Conservation (phyloP, 768 basidiomycete genomes). For the Chalciporus sphaerocephalus region DNA sequence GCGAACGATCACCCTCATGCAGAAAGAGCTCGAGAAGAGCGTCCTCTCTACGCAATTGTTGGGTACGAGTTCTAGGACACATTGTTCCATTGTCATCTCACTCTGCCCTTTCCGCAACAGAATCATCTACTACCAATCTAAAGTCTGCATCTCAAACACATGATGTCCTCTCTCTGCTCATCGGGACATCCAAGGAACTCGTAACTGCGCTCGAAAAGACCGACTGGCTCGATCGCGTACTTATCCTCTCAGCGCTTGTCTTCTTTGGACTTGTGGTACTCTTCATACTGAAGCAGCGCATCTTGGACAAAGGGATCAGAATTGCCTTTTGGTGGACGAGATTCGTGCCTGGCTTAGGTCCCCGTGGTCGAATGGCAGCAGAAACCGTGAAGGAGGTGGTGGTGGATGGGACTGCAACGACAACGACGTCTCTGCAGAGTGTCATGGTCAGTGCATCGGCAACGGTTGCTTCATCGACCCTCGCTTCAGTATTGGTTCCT, state of each 20-base stretch:
- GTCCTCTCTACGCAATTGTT: conserved; percentile 84
- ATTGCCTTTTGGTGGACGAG: conserved; percentile 88
- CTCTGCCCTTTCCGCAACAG: conserved; percentile 34
- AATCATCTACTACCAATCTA: conserved; percentile 75
- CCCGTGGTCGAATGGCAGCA: conserved; percentile 2
- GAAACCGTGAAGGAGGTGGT: conserved; percentile 8
- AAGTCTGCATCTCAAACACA: conserved; percentile 71
- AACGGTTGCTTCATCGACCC: conserved; percentile 5
- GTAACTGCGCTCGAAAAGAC: conserved; percentile 85
- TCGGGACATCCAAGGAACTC: conserved; percentile 78
- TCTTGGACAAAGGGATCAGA: conserved; percentile 73
- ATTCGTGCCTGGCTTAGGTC: conserved; percentile 47
- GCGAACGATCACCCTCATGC: conserved; percentile 82
- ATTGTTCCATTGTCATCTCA: background rate
- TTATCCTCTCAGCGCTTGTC: conserved; percentile 72
- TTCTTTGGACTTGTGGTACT: conserved; percentile 84
- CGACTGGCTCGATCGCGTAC: conserved; percentile 86
- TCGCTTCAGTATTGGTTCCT: conserved; percentile 10
- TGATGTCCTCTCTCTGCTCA: conserved; percentile 63
- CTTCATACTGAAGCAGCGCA: conserved; percentile 84
- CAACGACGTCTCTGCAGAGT: conserved; percentile 7
- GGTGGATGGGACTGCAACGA: background rate
- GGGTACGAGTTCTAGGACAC: conserved; percentile 40
- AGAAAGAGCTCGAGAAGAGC: conserved; percentile 86
- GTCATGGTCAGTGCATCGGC: conserved; percentile 1